Conservation (phyloP, 164 flowering plant species). For the Chloranthus sessilifolius region DNA sequence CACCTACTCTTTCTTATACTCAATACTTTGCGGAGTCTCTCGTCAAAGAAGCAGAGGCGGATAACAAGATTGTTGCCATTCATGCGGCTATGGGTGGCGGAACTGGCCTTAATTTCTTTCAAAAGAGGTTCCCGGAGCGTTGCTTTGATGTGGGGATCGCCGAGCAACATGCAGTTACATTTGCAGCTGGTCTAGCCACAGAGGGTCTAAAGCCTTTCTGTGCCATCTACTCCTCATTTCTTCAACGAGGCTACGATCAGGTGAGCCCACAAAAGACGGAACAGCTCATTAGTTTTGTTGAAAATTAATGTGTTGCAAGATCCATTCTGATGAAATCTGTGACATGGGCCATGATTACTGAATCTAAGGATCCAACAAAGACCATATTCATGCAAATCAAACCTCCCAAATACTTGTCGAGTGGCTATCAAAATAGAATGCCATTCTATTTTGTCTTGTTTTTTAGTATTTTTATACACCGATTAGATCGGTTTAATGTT, state of each 20-base stretch:
- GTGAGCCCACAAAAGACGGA: conserved; percentile 33
- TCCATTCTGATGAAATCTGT: too few relatives aligned
- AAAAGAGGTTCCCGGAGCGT: conserved; percentile 75
- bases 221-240: conserved; percentile 87
- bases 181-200: conserved; percentile 91
- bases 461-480: too few relatives aligned
- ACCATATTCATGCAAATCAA: too few relatives aligned
- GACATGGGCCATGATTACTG: too few relatives aligned
- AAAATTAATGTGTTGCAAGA: not conserved
- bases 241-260: conserved; percentile 94
- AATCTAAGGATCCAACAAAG: too few relatives aligned
- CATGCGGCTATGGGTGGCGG: conserved; percentile 99
- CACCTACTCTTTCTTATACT: conserved; percentile 69
- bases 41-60: conserved; percentile 73
- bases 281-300: too few relatives aligned
- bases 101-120: conserved; percentile 86
- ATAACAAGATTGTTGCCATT: conserved; percentile 71
- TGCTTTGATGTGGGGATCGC: conserved; percentile 97
- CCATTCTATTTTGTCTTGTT: too few relatives aligned
- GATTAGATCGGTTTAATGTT: too few relatives aligned
- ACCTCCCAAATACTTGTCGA: too few relatives aligned
- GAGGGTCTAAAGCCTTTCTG: conserved; percentile 98
- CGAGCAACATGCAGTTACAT: conserved; percentile 96
- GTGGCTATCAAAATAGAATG: too few relatives aligned
- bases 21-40: conserved; percentile 84